A percentile compares a stretch with the other conserved stretches of the same genome.
Evolutionary conservation across 495 filamentous ascomycete species (phyloP).

Genomic region (Jackrogersella minutella): DNA sequence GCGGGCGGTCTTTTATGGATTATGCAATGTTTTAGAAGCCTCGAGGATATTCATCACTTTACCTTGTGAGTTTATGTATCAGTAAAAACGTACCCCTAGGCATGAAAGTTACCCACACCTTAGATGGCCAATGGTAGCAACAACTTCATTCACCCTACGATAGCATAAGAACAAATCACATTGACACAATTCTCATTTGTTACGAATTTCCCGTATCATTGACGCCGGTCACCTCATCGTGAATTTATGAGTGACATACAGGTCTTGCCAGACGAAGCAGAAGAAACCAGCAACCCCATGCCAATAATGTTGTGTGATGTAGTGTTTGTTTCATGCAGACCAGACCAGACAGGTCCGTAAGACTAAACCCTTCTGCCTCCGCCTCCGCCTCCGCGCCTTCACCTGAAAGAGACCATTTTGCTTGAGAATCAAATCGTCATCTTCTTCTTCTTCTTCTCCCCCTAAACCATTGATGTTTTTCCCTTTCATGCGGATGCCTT

Average conservation of each 20-base stretch:
- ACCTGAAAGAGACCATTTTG: conserved; percentile 40
- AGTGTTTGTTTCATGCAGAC: conserved; percentile 55
- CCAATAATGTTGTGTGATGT: conserved; percentile 49
- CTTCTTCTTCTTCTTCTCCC: too few relatives aligned
- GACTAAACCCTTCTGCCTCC: too few relatives aligned
- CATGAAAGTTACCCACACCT: too few relatives aligned
- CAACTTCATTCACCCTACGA: too few relatives aligned
- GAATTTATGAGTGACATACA: conserved; percentile 58
- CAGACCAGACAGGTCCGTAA: conserved; percentile 50
- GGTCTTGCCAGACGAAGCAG: conserved; percentile 61
- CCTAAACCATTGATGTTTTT: too few relatives aligned
- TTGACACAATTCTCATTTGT: conserved; percentile 9
- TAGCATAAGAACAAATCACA: background rate
- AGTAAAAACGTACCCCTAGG: too few relatives aligned
- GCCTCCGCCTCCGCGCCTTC: conserved; percentile 41
- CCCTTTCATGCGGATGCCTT: conserved; percentile 56
- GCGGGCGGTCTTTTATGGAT: too few relatives aligned
- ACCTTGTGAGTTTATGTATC: too few relatives aligned
- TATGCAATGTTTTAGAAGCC: background rate
- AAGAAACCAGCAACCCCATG: conserved; percentile 57
- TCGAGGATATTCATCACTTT: background rate
- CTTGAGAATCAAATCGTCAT: conserved; percentile 38
- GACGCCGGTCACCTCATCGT: conserved; percentile 50
- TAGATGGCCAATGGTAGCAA: too few relatives aligned
- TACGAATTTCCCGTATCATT: conserved; percentile 52